phyloP scores from a whole-genome alignment of 2,329 filamentous ascomycete species.

The Phialophora expanda region DNA sequence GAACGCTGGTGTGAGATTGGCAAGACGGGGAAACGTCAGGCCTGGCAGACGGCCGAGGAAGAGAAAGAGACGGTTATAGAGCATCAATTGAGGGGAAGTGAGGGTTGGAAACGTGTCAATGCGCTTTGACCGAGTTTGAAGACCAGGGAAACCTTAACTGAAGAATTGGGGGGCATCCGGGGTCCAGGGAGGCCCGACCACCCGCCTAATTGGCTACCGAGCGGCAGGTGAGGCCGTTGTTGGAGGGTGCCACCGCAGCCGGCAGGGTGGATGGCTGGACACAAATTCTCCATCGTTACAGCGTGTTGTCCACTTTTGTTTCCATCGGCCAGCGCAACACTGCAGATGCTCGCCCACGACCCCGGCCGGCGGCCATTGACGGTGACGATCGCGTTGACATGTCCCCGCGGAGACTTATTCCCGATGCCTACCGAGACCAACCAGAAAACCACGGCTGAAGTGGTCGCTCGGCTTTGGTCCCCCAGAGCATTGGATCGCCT shows the following conservation, averaged over 20 bases:
- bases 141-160: slow-evolving; percentile 13
- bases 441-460: slow-evolving; percentile 1
- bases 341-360: not conserved
- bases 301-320: slow-evolving; percentile 8
- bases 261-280: not conserved
- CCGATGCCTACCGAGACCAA: slow-evolving; percentile 8
- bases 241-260: slow-evolving; percentile 15
- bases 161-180: slow-evolving; percentile 12
- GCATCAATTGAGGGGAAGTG: slow-evolving; percentile 7
- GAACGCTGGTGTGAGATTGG: slow-evolving; percentile 2
- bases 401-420: slow-evolving; percentile 1
- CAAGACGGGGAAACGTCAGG: not conserved
- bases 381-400: not conserved
- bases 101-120: slow-evolving; percentile 21
- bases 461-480: not conserved
- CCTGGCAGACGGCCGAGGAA: not conserved
- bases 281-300: slow-evolving; percentile 12
- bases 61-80: slow-evolving; percentile 4
- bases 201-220: slow-evolving; percentile 19
- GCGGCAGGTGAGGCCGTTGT: slow-evolving; percentile 7
- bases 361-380: not conserved
- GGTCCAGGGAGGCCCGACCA: not conserved
- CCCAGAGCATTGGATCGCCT: not conserved
- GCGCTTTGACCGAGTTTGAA: slow-evolving; percentile 18
- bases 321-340: slow-evolving; percentile 13